Base-by-base conservation (phyloP, 208 protist genomes). In the Wallacemonas rigidus region DNA sequence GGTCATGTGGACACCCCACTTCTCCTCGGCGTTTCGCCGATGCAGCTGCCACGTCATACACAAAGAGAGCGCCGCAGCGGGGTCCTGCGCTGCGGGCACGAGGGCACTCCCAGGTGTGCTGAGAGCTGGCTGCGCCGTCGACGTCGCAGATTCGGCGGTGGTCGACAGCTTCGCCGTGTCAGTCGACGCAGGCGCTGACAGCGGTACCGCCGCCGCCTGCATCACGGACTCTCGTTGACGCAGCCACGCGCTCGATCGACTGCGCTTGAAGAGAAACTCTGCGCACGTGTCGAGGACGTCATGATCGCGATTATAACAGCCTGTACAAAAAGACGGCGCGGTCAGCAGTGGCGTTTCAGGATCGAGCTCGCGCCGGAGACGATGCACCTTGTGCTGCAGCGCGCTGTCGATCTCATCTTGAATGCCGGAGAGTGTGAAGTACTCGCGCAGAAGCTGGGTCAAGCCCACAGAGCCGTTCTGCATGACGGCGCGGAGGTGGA, bases 341-440 rank as follows among this genome's bases (percentile, higher is more conserved):
- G 86, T 88, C 50, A 96, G 69, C 50, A 85, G 55, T 38, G 70
- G 48, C 58, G 88, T 94, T 62, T 96, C 88, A 5, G 70, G 75
- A 58, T 96, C 91, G 17, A 95, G 72, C 79, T 96, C 88, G 11
- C 89, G 72, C 9, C 92, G 89, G 43, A 93, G 70, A 70, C 92
- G 89, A 61, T 96, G 92, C 14, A 96, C 76, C 70, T 95, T 96
- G 76, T 96, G 89, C 79, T 96, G 92, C 67, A 96, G 72, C 17
- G 81, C 74, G 69, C 81, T 88, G 39, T 91, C 89, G 2, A 43
- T 36, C 65, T 93, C 85, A 17, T 82, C 77, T 65, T 89, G 80
- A 5, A 96, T 79, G 17, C 86, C 88, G 39, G 47, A 70, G 12
- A 96, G 76, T 8, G 88, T 74, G 67, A 96, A 96, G 71, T 94